Evolutionary conservation across 208 protist genomes (phyloP).

Genomic region (Polymyxa betae): DNA sequence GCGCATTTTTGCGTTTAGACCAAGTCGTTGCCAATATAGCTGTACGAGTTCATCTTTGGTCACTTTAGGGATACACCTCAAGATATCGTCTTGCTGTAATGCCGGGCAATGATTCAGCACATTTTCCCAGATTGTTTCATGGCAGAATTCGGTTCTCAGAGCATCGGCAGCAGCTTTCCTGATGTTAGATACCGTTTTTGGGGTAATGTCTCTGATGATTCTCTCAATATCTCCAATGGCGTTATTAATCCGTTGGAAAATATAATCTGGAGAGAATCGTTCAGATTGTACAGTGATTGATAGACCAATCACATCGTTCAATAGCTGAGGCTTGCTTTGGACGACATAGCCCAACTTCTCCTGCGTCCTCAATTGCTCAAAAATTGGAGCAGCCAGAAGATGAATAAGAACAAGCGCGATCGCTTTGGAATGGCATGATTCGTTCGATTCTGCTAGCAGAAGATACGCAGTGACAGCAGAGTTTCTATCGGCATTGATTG

Average conservation of each 20-base stretch:
- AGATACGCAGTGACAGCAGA: not conserved
- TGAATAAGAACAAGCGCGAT: not conserved
- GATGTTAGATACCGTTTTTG: not conserved
- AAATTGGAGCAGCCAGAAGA: not conserved
- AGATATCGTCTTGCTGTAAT: not conserved
- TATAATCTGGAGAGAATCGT: not conserved
- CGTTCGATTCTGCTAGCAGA: not conserved
- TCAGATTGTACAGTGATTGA: not conserved
- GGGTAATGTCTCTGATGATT: not conserved
- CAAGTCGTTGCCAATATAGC: not conserved
- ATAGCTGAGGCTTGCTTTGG: not conserved
- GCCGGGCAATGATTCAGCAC: not conserved
- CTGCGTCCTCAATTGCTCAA: not conserved
- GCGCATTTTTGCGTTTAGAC: not conserved
- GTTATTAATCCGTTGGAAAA: not conserved
- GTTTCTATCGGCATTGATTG: not conserved
- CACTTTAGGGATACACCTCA: not conserved
- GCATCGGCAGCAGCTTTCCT: not conserved
- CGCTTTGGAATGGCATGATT: not conserved
- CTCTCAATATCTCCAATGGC: not conserved
- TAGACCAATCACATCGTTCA: not conserved
- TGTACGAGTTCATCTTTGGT: not conserved
- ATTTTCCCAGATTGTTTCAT: not conserved
- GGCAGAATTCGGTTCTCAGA: not conserved
- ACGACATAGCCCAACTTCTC: not conserved